A percentile compares a stretch with the other conserved stretches of the same genome.
These are phyloP conservation scores for Pachysandra terminalis DNA, from an alignment of 164 flowering plant genomes.

Conservation along the genomic window DNA sequence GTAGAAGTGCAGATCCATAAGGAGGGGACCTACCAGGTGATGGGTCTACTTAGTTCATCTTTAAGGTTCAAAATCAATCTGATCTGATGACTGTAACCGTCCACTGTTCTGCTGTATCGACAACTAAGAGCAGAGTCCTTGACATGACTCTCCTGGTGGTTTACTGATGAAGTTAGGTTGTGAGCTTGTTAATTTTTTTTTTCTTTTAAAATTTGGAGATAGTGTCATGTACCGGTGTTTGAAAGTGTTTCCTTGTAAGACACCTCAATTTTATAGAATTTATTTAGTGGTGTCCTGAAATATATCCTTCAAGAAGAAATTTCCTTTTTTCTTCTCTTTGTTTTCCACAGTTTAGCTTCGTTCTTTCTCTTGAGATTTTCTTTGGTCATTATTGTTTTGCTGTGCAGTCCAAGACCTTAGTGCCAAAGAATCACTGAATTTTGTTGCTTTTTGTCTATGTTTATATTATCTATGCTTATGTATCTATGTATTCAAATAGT, in stretches of 20 bases:
- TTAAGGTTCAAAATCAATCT: neutral
- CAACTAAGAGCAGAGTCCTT: neutral
- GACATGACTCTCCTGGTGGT: neutral
- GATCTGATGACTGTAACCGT: neutral
- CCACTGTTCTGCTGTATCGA: neutral
- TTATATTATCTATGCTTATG: no score
- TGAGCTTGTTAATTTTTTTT: no score
- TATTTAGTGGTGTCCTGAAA: neutral
- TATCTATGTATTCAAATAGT: no score
- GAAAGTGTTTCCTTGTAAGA: neutral
- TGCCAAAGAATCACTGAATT: no score
- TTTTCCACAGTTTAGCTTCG: neutral
- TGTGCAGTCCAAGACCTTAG: neutral
- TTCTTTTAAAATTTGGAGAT: neutral
- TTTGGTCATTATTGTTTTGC: neutral
- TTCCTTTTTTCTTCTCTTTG: neutral
- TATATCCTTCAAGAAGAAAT: neutral
- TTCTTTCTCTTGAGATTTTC: neutral
- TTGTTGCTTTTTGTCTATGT: no score
- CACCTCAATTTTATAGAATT: neutral
- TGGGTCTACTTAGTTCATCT: neutral
- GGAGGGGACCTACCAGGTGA: neutral
- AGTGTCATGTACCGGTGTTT: neutral
- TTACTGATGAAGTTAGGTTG: neutral
- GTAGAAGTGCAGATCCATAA: neutral